A percentile compares a stretch with the other conserved stretches of the same genome.
Evolutionary conservation across 345 rosid genomes (phyloP).

Genomic region (Garcia nutans): DNA sequence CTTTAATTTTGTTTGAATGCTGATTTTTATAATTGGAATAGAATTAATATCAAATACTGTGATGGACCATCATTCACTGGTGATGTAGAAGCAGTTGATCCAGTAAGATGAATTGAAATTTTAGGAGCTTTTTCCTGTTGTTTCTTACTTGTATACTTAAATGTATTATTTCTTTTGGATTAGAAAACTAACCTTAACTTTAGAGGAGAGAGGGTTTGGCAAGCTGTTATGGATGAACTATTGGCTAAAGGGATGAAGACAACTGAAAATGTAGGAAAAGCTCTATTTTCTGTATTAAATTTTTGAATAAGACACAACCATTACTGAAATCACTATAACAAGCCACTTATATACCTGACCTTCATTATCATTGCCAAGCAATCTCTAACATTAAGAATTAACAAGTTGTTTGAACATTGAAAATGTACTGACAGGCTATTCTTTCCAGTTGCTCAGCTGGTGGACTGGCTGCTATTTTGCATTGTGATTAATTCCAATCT

Average conservation of each 20-base stretch:
- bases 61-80: conserved; percentile 95
- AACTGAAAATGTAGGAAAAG: conserved; percentile 63
- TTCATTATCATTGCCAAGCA: too few species aligned
- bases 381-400: too few species aligned
- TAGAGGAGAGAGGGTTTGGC: conserved; percentile 87
- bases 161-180: conserved; percentile 26
- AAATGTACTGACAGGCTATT: conserved; percentile 52
- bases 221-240: conserved; percentile 72
- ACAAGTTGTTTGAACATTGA: too few species aligned
- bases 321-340: too few species aligned
- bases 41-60: conserved; percentile 84
- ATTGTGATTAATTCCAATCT: conserved; percentile 78
- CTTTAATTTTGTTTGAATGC: conserved; percentile 9
- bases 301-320: too few species aligned
- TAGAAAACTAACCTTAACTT: conserved; percentile 89
- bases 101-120: conserved; percentile 40
- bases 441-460: conserved; percentile 97
- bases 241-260: conserved; percentile 76
- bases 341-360: too few species aligned
- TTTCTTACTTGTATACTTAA: too few species aligned
- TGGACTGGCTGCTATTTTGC: conserved; percentile 82
- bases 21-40: conserved; percentile 91
- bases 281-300: not conserved
- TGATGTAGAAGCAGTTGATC: conserved; percentile 71
- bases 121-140: too few species aligned